phyloP scores from a whole-genome alignment of 352 stramenopile species.

The Pythium oligandrum region DNA sequence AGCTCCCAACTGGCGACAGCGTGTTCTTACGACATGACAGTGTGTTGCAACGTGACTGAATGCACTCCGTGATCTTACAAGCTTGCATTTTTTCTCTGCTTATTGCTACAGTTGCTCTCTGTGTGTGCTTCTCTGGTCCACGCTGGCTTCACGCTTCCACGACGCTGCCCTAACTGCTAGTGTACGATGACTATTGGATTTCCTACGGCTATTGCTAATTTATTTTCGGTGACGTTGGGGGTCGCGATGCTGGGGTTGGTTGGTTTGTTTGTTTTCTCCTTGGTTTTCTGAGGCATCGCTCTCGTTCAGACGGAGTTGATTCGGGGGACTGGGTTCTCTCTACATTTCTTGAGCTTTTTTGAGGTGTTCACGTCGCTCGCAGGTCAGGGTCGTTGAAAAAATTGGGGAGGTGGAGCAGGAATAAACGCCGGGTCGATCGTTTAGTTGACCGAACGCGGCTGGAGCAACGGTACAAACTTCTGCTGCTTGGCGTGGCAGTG shows the following conservation, averaged over 20 bases:
- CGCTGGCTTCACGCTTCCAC: neutral
- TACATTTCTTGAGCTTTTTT: neutral
- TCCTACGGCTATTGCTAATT: too few species aligned
- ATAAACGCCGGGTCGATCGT: conserved; percentile 17
- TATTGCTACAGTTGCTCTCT: too few species aligned
- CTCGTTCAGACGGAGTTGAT: too few species aligned
- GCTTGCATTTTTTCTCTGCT: too few species aligned
- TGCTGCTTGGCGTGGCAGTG: conserved; percentile 41
- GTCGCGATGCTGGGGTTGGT: too few species aligned
- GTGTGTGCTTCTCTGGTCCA: too few species aligned
- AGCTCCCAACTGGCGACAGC: too few species aligned
- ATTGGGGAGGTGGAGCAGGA: conserved; percentile 12
- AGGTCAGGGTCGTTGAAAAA: conserved; percentile 18
- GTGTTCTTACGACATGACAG: too few species aligned
- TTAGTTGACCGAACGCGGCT: conserved; percentile 71
- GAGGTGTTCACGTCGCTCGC: conserved; percentile 5
- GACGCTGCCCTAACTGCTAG: conserved; percentile 21
- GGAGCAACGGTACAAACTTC: conserved; percentile 47
- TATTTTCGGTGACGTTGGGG: too few species aligned
- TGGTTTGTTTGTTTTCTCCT: conserved; percentile 7
- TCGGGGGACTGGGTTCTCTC: too few species aligned
- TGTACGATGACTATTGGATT: conserved; percentile 7
- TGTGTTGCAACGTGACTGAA: too few species aligned
- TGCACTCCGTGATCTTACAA: too few species aligned
- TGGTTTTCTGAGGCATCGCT: neutral